Base-by-base conservation (phyloP, 768 basidiomycete species). In the Boletus tomentosulus region DNA sequence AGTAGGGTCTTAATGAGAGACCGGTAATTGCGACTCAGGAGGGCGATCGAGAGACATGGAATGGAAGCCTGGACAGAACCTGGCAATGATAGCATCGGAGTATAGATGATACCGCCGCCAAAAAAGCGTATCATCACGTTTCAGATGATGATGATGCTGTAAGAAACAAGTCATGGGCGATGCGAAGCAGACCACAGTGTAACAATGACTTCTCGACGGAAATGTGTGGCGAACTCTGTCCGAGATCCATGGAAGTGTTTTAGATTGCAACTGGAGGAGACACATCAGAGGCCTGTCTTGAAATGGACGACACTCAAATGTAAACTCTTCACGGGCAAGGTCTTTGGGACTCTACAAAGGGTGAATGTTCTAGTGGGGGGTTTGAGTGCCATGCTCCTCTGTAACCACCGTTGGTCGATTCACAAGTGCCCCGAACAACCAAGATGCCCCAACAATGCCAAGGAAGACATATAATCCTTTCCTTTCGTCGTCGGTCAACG, bases 11-110 rank as follows among this genome's bases (percentile, higher is more conserved):
- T 6, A 77, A 60, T 3, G 81, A 78, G n/a, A 84, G 58, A 1
- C 78, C 81, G 33, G 81, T 78, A 4, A 70, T 62, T 9, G 83
- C 81, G 35, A n/a, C n/a, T n/a, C n/a, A 84, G 71, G 59, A 77
- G 81, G 22, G 70, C 73, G 41, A 86, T 73, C 0, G 83, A 7
- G 7, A 81, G 4, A 80, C 77, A 56, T 63, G 83, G 85, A 24
- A 76, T 13, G 58, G 56, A 46, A 46, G 28, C 19, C 19, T 19
- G 19, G 4, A 15, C 43, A 31, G 44, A 31, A 46, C 15, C 43
- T 44, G 16, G 53, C 76, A 74, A 44, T 6, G 75, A 68, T 7
- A 81, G 81, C 78, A 78, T 27, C 81, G 81, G 25, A 86, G 69
- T 42, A 74, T 76, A 47, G 84, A 70, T 1, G 79, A 78, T 41